Evolutionary conservation across 495 filamentous ascomycete species (phyloP), one percentile per base, ranked within the genome.

Genomic region (Xylaria cubensis): DNA sequence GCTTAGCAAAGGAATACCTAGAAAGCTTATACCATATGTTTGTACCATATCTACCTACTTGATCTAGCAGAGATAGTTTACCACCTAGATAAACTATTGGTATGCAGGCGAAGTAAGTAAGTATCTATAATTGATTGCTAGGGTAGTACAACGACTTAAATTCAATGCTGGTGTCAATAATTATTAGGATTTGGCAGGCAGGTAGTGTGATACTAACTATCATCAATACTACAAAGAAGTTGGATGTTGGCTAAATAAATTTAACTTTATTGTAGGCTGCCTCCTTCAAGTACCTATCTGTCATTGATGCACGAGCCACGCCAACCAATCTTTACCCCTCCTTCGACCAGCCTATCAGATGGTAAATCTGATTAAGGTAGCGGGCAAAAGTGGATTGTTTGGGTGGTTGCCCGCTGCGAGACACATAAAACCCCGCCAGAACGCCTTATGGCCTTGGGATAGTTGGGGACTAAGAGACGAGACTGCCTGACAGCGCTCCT

Each of bases 381-480:
- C 61, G 69, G 69, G 59, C 69, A 64, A 56, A 71, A 71, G 69
- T 71, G 69, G 69, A 50, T 12, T 53, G 26, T 58, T 46, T 42
- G 32, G 65, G 44, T 69, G 66, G 39, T 6, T 51, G 42, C 63
- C 44, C 67, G 56, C 67, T 63, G 67, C 58, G 10, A 63, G 21
- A 53, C 68, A 70, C 58, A 42, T 64, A 58, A 70, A 48, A 71
- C 69, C 69, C 69, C 69, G 69, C 69, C 69, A 64, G 56, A 12
- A 36, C 36, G 13, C 53, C 53, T 56, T 56, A 17, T 12, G 53
- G 24, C 13, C 5, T 32, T 56, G 53, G 53, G 51, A 56, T 26
- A 29, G 51, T 26, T 26, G 2, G 64, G 15, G 15, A 48, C 64
- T 24, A 53, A 63, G 39, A 42, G 34, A 44, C n/a, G 9, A 63